phyloP scores from a whole-genome alignment of 495 filamentous ascomycete genomes.

The Immersiella caudata region DNA sequence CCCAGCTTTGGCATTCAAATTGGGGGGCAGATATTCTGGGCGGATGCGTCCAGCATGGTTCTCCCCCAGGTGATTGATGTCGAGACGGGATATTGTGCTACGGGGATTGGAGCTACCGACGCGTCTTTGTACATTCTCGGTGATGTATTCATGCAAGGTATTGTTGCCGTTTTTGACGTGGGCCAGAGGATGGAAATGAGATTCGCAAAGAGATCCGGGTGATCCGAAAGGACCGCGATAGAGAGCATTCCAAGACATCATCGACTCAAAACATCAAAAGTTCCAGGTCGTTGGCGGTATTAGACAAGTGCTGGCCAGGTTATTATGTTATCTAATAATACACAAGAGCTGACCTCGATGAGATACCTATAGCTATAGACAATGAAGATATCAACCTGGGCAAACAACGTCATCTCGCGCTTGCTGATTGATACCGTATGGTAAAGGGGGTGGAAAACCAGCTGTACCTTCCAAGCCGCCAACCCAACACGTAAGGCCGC shows the following conservation, averaged over 20 bases:
- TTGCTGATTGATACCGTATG: no score
- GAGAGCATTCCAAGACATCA: background rate
- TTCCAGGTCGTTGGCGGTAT: no score
- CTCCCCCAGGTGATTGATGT: constrained; percentile 35
- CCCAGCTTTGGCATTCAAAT: constrained; percentile 57
- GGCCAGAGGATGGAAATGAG: constrained; percentile 54
- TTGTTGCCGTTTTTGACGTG: constrained; percentile 60
- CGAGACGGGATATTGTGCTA: constrained; percentile 45
- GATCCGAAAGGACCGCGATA: background rate
- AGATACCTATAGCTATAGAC: no score
- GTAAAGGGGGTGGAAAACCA: no score
- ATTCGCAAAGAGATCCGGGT: constrained; percentile 37
- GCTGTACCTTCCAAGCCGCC: no score
- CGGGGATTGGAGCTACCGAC: constrained; percentile 41
- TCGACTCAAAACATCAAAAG: no score
- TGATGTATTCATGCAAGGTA: constrained; percentile 62
- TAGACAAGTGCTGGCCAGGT: no score
- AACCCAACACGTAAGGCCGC: no score
- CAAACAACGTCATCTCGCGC: no score
- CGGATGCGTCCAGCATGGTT: constrained; percentile 58
- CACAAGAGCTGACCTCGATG: no score
- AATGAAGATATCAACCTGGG: no score
- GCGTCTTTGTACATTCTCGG: constrained; percentile 56
- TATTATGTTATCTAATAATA: no score
- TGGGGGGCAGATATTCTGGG: constrained; percentile 49